Evolutionary conservation across 768 basidiomycete species (phyloP).

Genomic region (Clathrus columnatus): DNA sequence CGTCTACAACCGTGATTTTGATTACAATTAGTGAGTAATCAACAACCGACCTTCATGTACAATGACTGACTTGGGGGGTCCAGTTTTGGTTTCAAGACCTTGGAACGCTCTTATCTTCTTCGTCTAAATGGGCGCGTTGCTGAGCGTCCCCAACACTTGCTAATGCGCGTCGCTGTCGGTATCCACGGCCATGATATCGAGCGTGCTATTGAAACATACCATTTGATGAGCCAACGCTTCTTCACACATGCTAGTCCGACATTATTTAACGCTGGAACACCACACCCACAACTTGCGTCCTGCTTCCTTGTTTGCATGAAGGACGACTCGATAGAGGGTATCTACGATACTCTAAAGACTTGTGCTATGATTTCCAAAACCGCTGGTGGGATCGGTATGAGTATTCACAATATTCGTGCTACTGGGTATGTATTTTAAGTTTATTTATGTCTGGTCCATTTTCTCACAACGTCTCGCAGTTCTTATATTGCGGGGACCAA

Average conservation of each 20-base stretch:
- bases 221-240: constrained; percentile 95
- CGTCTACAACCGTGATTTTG: constrained; percentile 97
- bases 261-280: constrained; percentile 96
- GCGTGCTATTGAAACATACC: constrained; percentile 83
- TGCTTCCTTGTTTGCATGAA: constrained; percentile 99
- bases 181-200: constrained; percentile 90
- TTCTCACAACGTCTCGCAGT: constrained; percentile 31
- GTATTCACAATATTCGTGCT: constrained; percentile 93
- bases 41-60: neutral
- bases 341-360: constrained; percentile 96
- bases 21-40: constrained; percentile 77
- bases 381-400: constrained; percentile 94
- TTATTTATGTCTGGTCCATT: neutral
- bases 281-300: constrained; percentile 87
- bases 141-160: constrained; percentile 96
- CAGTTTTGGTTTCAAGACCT: constrained; percentile 99
- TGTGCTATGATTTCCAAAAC: constrained; percentile 99
- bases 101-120: constrained; percentile 95
- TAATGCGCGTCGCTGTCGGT: constrained; percentile 98
- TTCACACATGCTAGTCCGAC: constrained; percentile 98
- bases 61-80: neutral
- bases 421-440: constrained; percentile 64
- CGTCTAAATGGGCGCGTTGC: constrained; percentile 91
- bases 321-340: constrained; percentile 97
- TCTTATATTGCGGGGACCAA: constrained; percentile 99